Evolutionary conservation across 2,329 filamentous ascomycete species (phyloP), one percentile per base, ranked within the genome.

Genomic region (Corniculantispora saksenae): DNA sequence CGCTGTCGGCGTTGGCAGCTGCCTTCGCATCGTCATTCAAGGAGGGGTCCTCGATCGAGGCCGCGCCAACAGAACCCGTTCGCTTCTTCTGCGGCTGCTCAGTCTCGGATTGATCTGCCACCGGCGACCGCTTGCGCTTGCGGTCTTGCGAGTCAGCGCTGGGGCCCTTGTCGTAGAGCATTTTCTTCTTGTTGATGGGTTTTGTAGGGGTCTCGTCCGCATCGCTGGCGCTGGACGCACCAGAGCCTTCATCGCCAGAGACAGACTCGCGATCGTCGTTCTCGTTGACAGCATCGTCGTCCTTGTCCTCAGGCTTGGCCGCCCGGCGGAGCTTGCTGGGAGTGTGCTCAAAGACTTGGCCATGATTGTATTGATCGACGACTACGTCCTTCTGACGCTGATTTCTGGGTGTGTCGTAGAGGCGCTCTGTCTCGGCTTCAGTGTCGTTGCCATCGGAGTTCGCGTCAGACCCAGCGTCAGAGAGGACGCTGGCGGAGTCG

Each of bases 371-470:
- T 68, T 82, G 81, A 70, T 82, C 82, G 62, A 89, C 77, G 51
- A 89, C 82, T 12, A 90, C 85, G 71, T 89, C 85, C 71, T 84
- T 83, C 71, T 86, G 84, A 69, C 88, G 83, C 73, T 84, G 79
- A 72, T 84, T 91, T 68, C 88, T 87, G 21, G 94, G 93, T n/a
- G 93, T 97, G 73, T 91, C 89, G 74, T 95, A 95, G 66, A 99
- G 84, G 66, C 95, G 89, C 79, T 97, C 94, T 1, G 94, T 98
- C 79, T 97, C 94, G 40, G 94, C 94, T 78, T 98, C 94, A 3
- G 94, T 90, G 75, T 87, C 86, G 73, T 88, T 86, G 70, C 80
- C 82, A 29, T 79, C 77, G 3, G 76, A 79, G 66, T 75, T 71
- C 17, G 74, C 71, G 53, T 79, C 77, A 17, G 76, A 78, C 35